Base-by-base conservation (phyloP, 305 asterid species). In the Solanum hybrid region DNA sequence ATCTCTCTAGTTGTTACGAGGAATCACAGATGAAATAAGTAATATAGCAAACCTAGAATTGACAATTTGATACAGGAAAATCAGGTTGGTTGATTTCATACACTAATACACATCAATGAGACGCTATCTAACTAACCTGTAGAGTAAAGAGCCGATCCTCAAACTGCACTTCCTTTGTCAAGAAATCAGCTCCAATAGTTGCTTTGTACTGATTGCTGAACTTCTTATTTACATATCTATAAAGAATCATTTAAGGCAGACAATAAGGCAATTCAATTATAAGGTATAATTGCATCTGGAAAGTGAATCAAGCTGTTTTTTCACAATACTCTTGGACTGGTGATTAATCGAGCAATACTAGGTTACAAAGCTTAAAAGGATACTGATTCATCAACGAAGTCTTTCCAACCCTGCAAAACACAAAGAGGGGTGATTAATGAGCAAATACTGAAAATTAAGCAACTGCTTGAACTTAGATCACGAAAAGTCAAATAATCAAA, bases 161-260 rank as follows among this genome's bases (percentile, higher is more conserved):
- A 94, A 95, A 92, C 92, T 95, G 96, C 92, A 95, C 96, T 93
- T 95, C 98, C 95, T 95, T 95, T 14, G 97, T 94, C 92, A 95
- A 85, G 91, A 95, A 95, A 94, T 95, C 97, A 3, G 97, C 97
- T 88, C 97, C 98, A 91, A 95, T 95, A 7, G 98, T 95, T 9
- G 98, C 98, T 93, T 95, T 95, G 94, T 95, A 95, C 90, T 95
- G 97, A 90, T 95, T 95, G 94, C 98, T 95, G 89, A 95, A 95
- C 93, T 95, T 95, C 95, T 94, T 95, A 90, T 95, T 95, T 76
- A 95, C 98, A 91, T 95, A 95, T 94, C 97, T 95, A 94, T 93
- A 94, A 90, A 90, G 68, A 77, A 90, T 86, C 51, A 86, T 84
- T 95, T 87, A 94, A 93, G 94, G 92, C 92, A 38, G 87, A 94